Conservation (phyloP, 129 eudicot species). For the Saposhnikovia divaricata region DNA sequence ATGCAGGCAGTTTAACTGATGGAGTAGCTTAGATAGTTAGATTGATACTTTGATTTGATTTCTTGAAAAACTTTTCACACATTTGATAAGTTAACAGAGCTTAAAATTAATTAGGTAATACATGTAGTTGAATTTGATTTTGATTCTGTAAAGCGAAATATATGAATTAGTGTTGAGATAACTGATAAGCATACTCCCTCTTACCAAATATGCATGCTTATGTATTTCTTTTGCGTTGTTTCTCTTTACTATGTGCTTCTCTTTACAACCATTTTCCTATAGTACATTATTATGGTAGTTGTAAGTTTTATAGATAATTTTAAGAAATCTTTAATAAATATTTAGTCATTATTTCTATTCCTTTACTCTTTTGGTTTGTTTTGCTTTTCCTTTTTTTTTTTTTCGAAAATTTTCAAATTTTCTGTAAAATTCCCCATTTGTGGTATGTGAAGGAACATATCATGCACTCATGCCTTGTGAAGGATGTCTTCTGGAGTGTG, state of each 20-base stretch:
- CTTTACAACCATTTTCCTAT: too few relatives aligned
- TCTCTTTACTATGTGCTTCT: not conserved
- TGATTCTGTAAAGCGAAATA: not conserved
- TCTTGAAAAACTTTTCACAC: not conserved
- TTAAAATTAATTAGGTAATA: not conserved
- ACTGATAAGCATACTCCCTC: too few relatives aligned
- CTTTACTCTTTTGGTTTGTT: not conserved
- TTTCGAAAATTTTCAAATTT: not conserved
- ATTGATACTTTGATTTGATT: not conserved
- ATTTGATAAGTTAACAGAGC: not conserved
- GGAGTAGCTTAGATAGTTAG: not conserved
- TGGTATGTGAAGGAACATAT: not conserved
- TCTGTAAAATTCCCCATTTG: not conserved
- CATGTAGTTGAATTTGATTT: too few relatives aligned
- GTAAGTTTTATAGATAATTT: not conserved
- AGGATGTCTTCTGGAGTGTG: not conserved
- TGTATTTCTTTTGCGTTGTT: not conserved
- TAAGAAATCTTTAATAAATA: not conserved
- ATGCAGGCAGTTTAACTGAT: not conserved
- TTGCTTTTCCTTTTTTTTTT: not conserved
- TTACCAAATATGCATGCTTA: not conserved
- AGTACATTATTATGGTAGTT: too few relatives aligned
- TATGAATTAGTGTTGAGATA: too few relatives aligned
- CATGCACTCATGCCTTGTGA: not conserved
- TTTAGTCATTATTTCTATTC: not conserved